A percentile compares a stretch with the other conserved stretches of the same genome.
These are phyloP conservation scores for Phialemonium atrogriseum DNA, from an alignment of 2,329 filamentous ascomycete species.

Conservation along the genomic window DNA sequence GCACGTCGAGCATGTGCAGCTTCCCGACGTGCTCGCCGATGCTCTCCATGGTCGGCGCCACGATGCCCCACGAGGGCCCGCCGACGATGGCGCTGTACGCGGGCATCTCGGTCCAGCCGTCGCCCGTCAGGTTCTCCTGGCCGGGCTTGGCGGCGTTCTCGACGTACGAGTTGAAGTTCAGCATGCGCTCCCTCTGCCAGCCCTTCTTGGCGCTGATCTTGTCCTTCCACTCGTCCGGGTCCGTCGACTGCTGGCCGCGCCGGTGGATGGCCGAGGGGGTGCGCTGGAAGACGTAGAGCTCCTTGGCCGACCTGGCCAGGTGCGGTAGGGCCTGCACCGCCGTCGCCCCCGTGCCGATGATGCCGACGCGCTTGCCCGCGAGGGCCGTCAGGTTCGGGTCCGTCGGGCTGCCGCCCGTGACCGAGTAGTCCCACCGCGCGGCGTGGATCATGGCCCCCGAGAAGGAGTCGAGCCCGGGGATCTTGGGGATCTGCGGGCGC, in stretches of 20 bases:
- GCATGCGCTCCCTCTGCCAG: conserved; percentile 39
- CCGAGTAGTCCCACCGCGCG: conserved; percentile 34
- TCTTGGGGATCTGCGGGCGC: conserved; percentile 31
- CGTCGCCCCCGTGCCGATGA: conserved; percentile 43
- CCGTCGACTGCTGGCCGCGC: conserved; percentile 29
- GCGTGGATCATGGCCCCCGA: conserved; percentile 35
- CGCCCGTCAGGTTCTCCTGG: conserved; percentile 34
- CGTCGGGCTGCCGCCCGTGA: conserved; percentile 30
- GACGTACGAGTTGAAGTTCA: conserved; percentile 33
- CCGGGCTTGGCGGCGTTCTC: conserved; percentile 22
- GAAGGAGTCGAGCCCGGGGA: conserved; percentile 32
- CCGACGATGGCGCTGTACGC: conserved; percentile 29
- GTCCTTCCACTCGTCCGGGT: conserved; percentile 28
- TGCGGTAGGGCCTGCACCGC: conserved; percentile 35
- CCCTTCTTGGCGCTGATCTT: conserved; percentile 22
- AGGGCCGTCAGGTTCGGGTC: conserved; percentile 34
- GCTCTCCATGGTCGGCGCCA: conserved; percentile 24
- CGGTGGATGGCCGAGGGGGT: conserved; percentile 36
- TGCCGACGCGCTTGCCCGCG: conserved; percentile 34
- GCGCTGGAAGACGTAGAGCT: conserved; percentile 49
- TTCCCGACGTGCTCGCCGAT: conserved; percentile 25
- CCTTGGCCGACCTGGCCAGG: conserved; percentile 36
- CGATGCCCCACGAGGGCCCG: conserved; percentile 16
- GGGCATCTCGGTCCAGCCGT: conserved; percentile 36
- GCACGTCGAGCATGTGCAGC: conserved; percentile 31